These are phyloP conservation scores for Agrocybe praecox DNA, from an alignment of 768 basidiomycete species.

Conservation along the genomic window DNA sequence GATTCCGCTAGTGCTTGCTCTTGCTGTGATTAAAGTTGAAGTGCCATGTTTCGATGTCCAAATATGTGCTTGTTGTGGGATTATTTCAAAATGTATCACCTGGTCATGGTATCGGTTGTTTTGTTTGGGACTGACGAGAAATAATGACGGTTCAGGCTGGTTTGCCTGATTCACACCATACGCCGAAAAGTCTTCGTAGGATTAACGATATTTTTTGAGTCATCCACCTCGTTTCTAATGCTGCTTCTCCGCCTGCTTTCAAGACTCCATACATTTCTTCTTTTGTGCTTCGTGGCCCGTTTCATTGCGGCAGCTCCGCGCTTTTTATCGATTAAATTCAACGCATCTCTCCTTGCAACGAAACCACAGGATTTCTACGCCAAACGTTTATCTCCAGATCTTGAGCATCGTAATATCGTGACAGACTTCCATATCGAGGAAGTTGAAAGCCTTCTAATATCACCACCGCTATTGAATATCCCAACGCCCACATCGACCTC, in stretches of 20 bases:
- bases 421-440: neutral
- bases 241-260: neutral
- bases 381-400: neutral
- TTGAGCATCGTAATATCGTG: neutral
- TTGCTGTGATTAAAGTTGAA: neutral
- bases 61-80: too few relatives aligned
- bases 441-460: slow-evolving; percentile 13
- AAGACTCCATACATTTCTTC: neutral
- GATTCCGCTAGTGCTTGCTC: neutral
- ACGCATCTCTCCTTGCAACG: too few relatives aligned
- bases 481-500: neutral
- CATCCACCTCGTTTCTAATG: neutral
- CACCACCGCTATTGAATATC: neutral
- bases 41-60: too few relatives aligned
- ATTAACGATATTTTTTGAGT: neutral
- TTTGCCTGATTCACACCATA: neutral
- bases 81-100: too few relatives aligned
- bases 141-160: too few relatives aligned
- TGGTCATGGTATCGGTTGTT: too few relatives aligned
- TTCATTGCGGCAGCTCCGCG: neutral
- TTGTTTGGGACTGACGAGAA: too few relatives aligned
- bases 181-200: neutral
- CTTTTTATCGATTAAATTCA: too few relatives aligned
- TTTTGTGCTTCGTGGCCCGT: neutral
- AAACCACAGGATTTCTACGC: neutral